Evolutionary conservation across 2,329 filamentous ascomycete genomes (phyloP).

Genomic region (Pezicula neosporulosa): DNA sequence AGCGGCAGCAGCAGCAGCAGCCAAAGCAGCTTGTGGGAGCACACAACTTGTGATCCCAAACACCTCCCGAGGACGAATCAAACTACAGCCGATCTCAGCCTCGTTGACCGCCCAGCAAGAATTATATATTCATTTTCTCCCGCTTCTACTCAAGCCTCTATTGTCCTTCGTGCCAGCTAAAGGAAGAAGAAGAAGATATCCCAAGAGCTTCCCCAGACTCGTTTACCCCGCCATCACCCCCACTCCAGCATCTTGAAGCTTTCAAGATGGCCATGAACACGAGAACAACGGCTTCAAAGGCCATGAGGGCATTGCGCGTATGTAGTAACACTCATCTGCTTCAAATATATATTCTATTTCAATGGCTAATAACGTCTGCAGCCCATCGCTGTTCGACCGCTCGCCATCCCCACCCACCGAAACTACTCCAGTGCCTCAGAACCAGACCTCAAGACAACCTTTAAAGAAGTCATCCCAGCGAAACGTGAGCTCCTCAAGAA

Average conservation of each 20-base stretch:
- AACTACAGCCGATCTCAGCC: background rate
- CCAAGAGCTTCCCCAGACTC: background rate
- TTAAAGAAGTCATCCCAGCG: slow-evolving; percentile 80
- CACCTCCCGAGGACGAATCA: background rate
- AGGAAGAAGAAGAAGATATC: background rate
- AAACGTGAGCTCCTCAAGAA: slow-evolving; percentile 93
- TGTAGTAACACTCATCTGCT: slow-evolving; percentile 20
- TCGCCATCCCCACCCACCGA: slow-evolving; percentile 36
- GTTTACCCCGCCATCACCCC: slow-evolving; percentile 12
- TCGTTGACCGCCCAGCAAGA: background rate
- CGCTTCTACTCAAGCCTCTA: background rate
- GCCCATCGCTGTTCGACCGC: slow-evolving; percentile 29
- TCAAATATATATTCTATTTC: slow-evolving; percentile 12
- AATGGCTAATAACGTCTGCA: slow-evolving; percentile 9
- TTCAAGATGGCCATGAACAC: slow-evolving; percentile 60
- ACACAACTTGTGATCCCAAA: background rate
- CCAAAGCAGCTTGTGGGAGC: too few species aligned
- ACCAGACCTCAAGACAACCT: slow-evolving; percentile 83
- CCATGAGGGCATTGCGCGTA: slow-evolving; percentile 63
- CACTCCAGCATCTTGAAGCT: background rate
- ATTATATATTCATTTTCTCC: background rate
- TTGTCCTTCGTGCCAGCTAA: background rate
- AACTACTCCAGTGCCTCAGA: slow-evolving; percentile 74
- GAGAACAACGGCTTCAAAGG: slow-evolving; percentile 56
- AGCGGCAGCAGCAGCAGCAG: too few species aligned